Percentiles rank a stretch among this genome's conserved stretches.
phyloP scores from a whole-genome alignment of 2,329 filamentous ascomycete species.

The Pezicula rhizophila region DNA sequence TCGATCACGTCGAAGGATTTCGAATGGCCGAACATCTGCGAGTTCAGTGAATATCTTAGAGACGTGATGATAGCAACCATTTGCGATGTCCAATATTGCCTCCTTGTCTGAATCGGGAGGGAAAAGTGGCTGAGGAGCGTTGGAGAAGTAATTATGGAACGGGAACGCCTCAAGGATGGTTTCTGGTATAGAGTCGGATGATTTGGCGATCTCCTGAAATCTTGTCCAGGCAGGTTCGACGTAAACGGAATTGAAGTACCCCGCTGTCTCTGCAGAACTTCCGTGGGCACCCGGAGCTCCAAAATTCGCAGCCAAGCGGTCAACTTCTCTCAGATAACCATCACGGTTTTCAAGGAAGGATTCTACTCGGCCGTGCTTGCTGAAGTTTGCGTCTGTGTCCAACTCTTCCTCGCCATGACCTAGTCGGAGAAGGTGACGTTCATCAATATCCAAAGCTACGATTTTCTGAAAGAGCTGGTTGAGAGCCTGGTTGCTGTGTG shows the following conservation, averaged over 20 bases:
- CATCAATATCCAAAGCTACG: slow-evolving; percentile 89
- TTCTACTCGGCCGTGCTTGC: slow-evolving; percentile 90
- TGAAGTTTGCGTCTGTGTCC: slow-evolving; percentile 78
- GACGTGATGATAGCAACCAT: slow-evolving; percentile 84
- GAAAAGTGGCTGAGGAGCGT: slow-evolving; percentile 83
- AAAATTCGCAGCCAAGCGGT: slow-evolving; percentile 77
- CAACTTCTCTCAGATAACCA: slow-evolving; percentile 73
- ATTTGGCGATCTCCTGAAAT: slow-evolving; percentile 63
- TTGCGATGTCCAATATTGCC: slow-evolving; percentile 65
- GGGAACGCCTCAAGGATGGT: slow-evolving; percentile 73
- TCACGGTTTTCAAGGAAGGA: slow-evolving; percentile 88
- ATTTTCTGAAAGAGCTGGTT: slow-evolving; percentile 99
- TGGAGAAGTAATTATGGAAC: slow-evolving; percentile 80
- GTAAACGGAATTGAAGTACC: slow-evolving; percentile 93
- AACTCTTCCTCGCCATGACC: slow-evolving; percentile 95
- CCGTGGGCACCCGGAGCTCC: slow-evolving; percentile 89
- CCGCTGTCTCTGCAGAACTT: slow-evolving; percentile 91
- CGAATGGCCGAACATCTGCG: slow-evolving; percentile 89
- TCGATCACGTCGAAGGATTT: slow-evolving; percentile 79
- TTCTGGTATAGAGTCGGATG: slow-evolving; percentile 48
- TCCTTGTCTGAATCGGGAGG: slow-evolving; percentile 58
- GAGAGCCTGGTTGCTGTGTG: slow-evolving; percentile 94
- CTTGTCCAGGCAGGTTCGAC: slow-evolving; percentile 82
- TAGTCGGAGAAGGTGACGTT: slow-evolving; percentile 83
- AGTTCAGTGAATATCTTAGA: slow-evolving; percentile 86